Base-by-base conservation (phyloP, 345 rosid species). In the Nephelium lappaceum region DNA sequence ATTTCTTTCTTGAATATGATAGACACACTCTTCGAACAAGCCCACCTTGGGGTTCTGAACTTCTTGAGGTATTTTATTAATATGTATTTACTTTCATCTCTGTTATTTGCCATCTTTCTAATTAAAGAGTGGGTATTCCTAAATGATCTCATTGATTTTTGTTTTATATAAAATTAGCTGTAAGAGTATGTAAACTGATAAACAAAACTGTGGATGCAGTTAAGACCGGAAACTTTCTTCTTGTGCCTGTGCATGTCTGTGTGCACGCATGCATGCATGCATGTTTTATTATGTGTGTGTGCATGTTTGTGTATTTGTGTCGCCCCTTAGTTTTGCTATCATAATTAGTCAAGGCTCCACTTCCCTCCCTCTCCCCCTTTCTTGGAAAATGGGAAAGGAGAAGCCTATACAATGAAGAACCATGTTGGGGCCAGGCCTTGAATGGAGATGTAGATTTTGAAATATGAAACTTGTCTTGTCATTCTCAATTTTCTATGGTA, bases 1-100 rank as follows among this genome's bases (percentile, higher is more conserved):
- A 96, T 84, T 96, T 96, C 84, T 96, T 95, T 77, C 93, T 96
- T 80, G 99, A 96, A 81, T 96, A 96, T 86, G 99, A 96, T 85
- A 90, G 97, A 79, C 99, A 94, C 87, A 91, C 97, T 72, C 95
- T 94, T 76, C 94, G 93, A 81, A 89, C 99, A 75, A 96, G 88
- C 74, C 92, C 99, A 58, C 99, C 97, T 67, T 96, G 99, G 99
- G 98, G 98, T 78, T 96, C 99, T 69, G 99, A 96, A 92, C 98
- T 96, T 82, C 87, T 96, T 83, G 98, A 96, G 97, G 99, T 96
- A 90, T 60, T 74, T 51, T 73, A 81, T 36, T 72, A 19, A 67
- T 62, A 12, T 79, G 27, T 60, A 38, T 4, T 12, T 66, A 51
- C 63, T n/a, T 72, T 75, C 72, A 71, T 65, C 19, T 58, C 8